Evolutionary conservation across 345 rosid genomes (phyloP).

Genomic region (Citrus glauca): DNA sequence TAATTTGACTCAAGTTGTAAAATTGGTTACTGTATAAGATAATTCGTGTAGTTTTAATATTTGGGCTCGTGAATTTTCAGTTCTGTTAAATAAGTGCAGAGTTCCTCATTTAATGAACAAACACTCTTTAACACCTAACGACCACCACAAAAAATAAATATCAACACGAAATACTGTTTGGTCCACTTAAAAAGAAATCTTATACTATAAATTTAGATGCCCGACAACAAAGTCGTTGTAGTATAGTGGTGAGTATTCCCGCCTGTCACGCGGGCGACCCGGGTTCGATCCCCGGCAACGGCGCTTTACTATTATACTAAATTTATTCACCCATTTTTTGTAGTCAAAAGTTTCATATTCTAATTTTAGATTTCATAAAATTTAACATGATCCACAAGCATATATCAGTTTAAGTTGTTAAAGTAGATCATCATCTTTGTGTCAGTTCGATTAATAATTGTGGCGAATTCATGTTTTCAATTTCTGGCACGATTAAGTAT

Average conservation of each 20-base stretch:
- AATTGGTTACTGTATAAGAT: not conserved
- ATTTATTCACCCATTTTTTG: too few relatives aligned
- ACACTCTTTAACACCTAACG: not conserved
- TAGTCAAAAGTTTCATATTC: too few relatives aligned
- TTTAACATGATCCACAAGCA: too few relatives aligned
- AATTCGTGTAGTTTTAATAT: not conserved
- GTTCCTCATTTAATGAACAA: not conserved
- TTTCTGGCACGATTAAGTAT: too few relatives aligned
- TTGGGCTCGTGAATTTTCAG: not conserved
- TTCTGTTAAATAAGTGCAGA: not conserved
- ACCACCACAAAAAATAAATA: not conserved
- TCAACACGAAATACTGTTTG: too few relatives aligned
- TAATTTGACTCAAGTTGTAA: not conserved
- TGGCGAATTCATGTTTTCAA: too few relatives aligned
- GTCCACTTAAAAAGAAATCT: fast-evolving
- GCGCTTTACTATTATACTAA: slow-evolving; percentile 16
- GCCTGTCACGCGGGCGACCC: slow-evolving; percentile 75
- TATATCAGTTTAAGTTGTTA: too few relatives aligned
- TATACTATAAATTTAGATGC: too few relatives aligned
- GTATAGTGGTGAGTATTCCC: slow-evolving; percentile 62
- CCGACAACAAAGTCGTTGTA: slow-evolving; percentile 33
- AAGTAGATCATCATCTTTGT: too few relatives aligned
- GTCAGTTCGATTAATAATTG: too few relatives aligned
- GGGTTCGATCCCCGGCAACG: slow-evolving; percentile 98
- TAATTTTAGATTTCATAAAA: too few relatives aligned